Evolutionary conservation across 2,329 filamentous ascomycete genomes (phyloP).

Genomic region (Celoporthe dispersa): DNA sequence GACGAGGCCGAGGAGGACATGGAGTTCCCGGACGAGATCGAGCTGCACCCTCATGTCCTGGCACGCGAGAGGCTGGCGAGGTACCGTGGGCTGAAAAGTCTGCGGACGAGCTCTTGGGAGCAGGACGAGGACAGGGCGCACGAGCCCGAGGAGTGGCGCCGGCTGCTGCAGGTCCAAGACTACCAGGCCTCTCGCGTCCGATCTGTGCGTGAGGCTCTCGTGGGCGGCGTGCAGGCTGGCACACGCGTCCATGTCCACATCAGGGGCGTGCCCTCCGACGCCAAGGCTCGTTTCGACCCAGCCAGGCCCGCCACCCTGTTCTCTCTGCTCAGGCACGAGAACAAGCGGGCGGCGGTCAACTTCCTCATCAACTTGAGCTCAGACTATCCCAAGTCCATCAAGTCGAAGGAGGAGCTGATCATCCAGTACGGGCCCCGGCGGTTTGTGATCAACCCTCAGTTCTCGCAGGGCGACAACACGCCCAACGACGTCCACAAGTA

Average conservation of each 20-base stretch:
- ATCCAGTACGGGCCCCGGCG: constrained; percentile 89
- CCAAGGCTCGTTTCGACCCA: constrained; percentile 54
- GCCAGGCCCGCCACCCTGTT: constrained; percentile 73
- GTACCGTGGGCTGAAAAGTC: constrained; percentile 90
- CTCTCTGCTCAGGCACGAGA: constrained; percentile 89
- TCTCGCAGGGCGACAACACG: constrained; percentile 86
- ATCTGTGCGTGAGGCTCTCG: constrained; percentile 78
- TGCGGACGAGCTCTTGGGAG: constrained; percentile 87
- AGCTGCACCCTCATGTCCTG: constrained; percentile 84
- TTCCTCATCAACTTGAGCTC: constrained; percentile 85
- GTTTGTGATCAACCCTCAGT: constrained; percentile 86
- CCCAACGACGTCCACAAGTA: constrained; percentile 98
- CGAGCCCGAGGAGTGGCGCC: constrained; percentile 87
- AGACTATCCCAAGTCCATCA: constrained; percentile 75
- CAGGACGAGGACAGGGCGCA: constrained; percentile 83
- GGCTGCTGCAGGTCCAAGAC: constrained; percentile 84
- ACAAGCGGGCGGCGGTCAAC: constrained; percentile 90
- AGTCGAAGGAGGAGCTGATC: constrained; percentile 89
- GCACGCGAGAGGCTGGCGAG: constrained; percentile 83
- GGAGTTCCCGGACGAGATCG: constrained; percentile 97
- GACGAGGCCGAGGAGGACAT: constrained; percentile 86
- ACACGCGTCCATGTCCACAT: constrained; percentile 83
- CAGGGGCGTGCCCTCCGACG: constrained; percentile 50
- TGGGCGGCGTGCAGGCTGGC: constrained; percentile 85
- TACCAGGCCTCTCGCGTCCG: constrained; percentile 83